Evolutionary conservation across 176 grass and related monocot genomes (phyloP).

Genomic region (Pharus latifolius): DNA sequence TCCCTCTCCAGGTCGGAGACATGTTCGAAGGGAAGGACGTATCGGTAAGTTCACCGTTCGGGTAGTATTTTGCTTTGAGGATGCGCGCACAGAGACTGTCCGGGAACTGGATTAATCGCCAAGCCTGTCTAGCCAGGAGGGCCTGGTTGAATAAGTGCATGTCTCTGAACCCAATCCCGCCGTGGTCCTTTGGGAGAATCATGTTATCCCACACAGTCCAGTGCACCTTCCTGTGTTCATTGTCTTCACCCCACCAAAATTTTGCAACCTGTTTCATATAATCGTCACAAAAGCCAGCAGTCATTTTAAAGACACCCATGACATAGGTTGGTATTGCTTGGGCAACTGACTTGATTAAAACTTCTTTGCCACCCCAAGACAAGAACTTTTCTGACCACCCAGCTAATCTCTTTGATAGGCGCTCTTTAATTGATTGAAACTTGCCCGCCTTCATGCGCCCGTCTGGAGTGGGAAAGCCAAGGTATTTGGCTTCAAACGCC

Average conservation of each 20-base stretch:
- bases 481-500: too few species aligned
- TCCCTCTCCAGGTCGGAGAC: background rate
- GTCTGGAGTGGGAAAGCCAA: too few species aligned
- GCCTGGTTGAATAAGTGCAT: background rate
- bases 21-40: background rate
- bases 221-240: background rate
- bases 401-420: too few species aligned
- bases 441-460: too few species aligned
- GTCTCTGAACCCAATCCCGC: background rate
- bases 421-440: too few species aligned
- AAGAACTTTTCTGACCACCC: too few species aligned
- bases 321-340: too few species aligned
- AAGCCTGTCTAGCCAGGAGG: background rate
- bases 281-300: background rate
- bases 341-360: too few species aligned
- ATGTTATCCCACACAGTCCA: background rate
- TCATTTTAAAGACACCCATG: too few species aligned
- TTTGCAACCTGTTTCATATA: background rate
- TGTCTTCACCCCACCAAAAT: background rate
- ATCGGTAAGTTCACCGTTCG: background rate
- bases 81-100: background rate
- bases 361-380: too few species aligned
- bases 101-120: background rate
- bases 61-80: background rate
- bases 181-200: background rate